Percentiles rank a stretch among this genome's conserved stretches.
Evolutionary conservation across 2,329 filamentous ascomycete species (phyloP).

Genomic region (Cryphonectria naterciae): DNA sequence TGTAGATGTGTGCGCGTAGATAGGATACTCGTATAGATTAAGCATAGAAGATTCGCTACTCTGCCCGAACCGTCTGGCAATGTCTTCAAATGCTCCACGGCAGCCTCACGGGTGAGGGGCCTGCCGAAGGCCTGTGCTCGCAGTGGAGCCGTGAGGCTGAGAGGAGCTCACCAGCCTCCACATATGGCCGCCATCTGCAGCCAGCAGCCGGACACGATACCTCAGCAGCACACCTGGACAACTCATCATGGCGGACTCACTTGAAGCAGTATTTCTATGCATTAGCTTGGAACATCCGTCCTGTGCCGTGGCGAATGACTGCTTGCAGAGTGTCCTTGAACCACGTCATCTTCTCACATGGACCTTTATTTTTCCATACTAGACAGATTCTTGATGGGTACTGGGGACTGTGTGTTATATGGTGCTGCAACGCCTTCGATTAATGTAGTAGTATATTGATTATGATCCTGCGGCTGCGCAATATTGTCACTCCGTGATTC

Average conservation of each 20-base stretch:
- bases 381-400: not conserved
- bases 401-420: not conserved
- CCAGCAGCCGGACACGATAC: not conserved
- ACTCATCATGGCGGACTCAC: not conserved
- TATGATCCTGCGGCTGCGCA: not conserved
- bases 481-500: not conserved
- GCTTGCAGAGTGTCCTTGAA: not conserved
- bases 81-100: not conserved
- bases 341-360: not conserved
- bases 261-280: not conserved
- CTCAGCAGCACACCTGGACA: not conserved
- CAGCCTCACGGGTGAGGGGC: conserved; percentile 12
- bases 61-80: not conserved
- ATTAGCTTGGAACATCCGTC: not conserved
- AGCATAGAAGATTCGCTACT: conserved; percentile 1
- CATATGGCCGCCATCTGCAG: not conserved
- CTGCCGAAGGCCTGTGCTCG: conserved; percentile 8
- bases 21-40: no score
- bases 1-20: not conserved
- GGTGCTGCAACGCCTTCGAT: not conserved
- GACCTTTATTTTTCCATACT: not conserved
- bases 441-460: not conserved
- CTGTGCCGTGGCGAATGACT: not conserved
- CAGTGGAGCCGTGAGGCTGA: conserved; percentile 17
- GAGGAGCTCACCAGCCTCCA: conserved; percentile 15